Conservation (phyloP, 148 eudicot genomes). For the Nyssa sinensis region DNA sequence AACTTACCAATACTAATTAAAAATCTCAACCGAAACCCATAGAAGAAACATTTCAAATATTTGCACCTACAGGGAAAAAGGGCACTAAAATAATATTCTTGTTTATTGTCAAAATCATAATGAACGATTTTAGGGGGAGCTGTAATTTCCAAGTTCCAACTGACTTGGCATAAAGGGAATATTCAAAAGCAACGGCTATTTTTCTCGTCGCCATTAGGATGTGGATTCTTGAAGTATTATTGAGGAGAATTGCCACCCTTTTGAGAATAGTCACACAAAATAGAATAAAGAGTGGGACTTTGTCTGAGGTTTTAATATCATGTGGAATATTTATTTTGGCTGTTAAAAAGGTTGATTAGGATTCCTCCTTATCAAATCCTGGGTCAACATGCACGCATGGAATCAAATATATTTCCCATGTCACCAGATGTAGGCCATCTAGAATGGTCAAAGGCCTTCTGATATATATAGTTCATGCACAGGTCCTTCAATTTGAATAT, state of each 20-base stretch:
- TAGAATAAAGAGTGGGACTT: slow-evolving; percentile 32
- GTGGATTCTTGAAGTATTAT: slow-evolving; percentile 54
- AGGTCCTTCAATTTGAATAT: no score
- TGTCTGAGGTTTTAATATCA: slow-evolving; percentile 18
- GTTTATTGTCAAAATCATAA: neutral
- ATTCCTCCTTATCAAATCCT: slow-evolving; percentile 47
- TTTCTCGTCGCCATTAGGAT: slow-evolving; percentile 27
- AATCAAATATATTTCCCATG: slow-evolving; percentile 21
- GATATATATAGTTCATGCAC: no score
- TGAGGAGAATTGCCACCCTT: slow-evolving; percentile 32
- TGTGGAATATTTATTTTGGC: slow-evolving; percentile 36
- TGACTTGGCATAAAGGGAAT: slow-evolving; percentile 14
- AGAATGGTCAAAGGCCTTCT: no score
- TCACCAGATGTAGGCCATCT: slow-evolving; percentile 22
- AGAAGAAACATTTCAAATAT: neutral
- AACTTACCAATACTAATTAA: no score
- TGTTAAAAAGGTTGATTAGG: slow-evolving; percentile 30
- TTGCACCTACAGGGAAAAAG: neutral
- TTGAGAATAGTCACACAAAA: slow-evolving; percentile 25
- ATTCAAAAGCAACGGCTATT: slow-evolving; percentile 28
- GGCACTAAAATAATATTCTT: neutral
- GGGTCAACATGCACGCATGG: slow-evolving; percentile 25
- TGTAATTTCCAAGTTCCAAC: neutral
- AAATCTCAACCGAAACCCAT: no score
- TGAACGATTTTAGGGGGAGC: neutral